Evolutionary conservation across 768 basidiomycete genomes (phyloP), one percentile per base, ranked within the genome.

Genomic region (Omphalotus guepiniiformis): DNA sequence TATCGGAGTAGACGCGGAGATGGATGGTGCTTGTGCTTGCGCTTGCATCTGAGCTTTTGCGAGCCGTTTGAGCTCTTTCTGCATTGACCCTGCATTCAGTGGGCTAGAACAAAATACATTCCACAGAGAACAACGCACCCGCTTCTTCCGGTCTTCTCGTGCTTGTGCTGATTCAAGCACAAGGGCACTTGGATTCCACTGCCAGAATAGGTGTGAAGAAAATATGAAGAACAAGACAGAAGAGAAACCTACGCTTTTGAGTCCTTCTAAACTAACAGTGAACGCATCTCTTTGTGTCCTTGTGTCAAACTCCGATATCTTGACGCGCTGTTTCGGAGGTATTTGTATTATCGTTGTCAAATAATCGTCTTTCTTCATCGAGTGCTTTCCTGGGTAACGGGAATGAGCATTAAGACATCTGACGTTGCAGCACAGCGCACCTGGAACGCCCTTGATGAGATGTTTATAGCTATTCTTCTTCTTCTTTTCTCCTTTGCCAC

Each of bases 381-480:
- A 85, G 53, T 89, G 87, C 62, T 88, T 89, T 50, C 87, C 83
- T 84, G 54, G 16, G 36, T 12, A 26, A 38, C 3, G 18, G 39
- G n/a, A 40, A 39, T 36, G 48, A 41, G 42, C 27, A 53, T 50
- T 50, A 30, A 51, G 47, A 22, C 22, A 26, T 8, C 29, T 23
- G 29, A 38, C 38, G 39, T 23, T 30, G 39, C 39, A 44, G 28
- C 47, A 42, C 40, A 28, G 70, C 80, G 55, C 62, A 83, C 83
- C 87, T 52, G 85, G 85, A 38, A 85, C 70, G 48, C 76, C 80
- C 69, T 82, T 86, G 57, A 89, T 85, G 46, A 88, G 75, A 56
- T 88, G 82, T 55, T 79, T 85, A 58, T 88, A 89, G 48, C 68
- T 80, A 55, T 86, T 86, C 72, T 83, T 85, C 71, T 83, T 88